Evolutionary conservation across 306 rosid species (phyloP).

Genomic region (Pachyrhizus erosus): DNA sequence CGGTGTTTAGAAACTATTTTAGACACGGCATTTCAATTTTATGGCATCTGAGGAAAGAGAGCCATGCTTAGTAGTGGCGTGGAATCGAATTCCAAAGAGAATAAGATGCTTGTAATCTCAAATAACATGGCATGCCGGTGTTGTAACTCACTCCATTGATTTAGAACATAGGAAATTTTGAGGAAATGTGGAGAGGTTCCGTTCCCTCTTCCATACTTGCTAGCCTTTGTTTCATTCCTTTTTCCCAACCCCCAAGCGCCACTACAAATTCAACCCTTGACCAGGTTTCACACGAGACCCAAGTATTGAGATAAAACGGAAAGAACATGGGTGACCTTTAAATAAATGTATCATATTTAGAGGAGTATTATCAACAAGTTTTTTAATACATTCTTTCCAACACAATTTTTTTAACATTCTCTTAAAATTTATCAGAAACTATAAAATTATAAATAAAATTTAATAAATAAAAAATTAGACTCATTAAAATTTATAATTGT

Average conservation of each 20-base stretch:
- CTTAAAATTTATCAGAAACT: too few relatives aligned
- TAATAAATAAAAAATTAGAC: too few relatives aligned
- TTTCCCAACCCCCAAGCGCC: neutral
- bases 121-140: neutral
- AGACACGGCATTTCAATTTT: conserved; percentile 19
- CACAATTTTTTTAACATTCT: too few relatives aligned
- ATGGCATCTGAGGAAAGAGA: conserved; percentile 21
- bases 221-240: neutral
- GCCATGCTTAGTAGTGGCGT: conserved; percentile 1
- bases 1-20: neutral
- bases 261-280: neutral
- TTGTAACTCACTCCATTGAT: neutral
- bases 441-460: too few relatives aligned
- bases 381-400: too few relatives aligned
- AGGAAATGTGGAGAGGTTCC: neutral
- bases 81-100: conserved; percentile 42
- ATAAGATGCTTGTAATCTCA: conserved; percentile 15
- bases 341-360: neutral
- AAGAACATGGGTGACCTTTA: neutral
- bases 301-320: neutral
- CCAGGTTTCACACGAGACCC: neutral
- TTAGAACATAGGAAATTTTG: too few relatives aligned
- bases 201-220: neutral
- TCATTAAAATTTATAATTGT: too few relatives aligned
- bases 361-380: too few relatives aligned